Percentiles rank a stretch among this genome's conserved stretches.
Evolutionary conservation across 208 protist species (phyloP).

Genomic region (Novymonas esmeraldas): DNA sequence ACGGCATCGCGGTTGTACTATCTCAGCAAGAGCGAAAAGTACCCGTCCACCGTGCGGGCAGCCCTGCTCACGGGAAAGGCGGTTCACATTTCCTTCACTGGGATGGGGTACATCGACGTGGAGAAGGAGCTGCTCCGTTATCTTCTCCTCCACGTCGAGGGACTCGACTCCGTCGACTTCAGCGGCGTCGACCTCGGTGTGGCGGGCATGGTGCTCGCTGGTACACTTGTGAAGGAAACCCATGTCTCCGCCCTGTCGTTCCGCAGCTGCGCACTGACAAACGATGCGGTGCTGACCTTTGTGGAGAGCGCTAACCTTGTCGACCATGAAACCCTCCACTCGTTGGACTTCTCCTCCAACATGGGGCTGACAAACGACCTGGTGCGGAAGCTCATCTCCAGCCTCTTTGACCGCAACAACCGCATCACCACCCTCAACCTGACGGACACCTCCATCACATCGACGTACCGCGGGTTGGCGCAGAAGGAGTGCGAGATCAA

Average conservation of each 20-base stretch:
- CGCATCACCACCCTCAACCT: conserved; percentile 61
- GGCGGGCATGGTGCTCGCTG: conserved; percentile 44
- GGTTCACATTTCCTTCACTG: conserved; percentile 50
- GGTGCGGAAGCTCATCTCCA: conserved; percentile 37
- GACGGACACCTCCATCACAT: conserved; percentile 58
- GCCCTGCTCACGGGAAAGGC: conserved; percentile 48
- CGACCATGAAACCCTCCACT: conserved; percentile 42
- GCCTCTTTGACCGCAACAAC: conserved; percentile 67
- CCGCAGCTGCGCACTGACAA: conserved; percentile 51
- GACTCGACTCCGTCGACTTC: conserved; percentile 59
- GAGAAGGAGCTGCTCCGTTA: conserved; percentile 65
- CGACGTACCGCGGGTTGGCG: conserved; percentile 34
- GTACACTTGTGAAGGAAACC: conserved; percentile 52
- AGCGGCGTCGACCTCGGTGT: conserved; percentile 50
- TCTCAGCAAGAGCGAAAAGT: conserved; percentile 45
- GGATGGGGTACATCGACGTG: conserved; percentile 51
- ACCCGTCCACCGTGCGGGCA: conserved; percentile 36
- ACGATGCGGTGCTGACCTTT: conserved; percentile 54
- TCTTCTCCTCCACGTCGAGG: conserved; percentile 43
- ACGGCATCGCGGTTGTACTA: conserved; percentile 52
- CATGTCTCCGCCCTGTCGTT: conserved; percentile 45
- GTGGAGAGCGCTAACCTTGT: conserved; percentile 49
- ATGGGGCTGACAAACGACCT: conserved; percentile 61
- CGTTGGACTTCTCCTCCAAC: conserved; percentile 66
- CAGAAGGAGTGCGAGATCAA: conserved; percentile 81